Percentiles rank a stretch among this genome's conserved stretches.
Conservation (phyloP, 2,329 filamentous ascomycete genomes). For the Teratosphaeriaceae sp. region DNA sequence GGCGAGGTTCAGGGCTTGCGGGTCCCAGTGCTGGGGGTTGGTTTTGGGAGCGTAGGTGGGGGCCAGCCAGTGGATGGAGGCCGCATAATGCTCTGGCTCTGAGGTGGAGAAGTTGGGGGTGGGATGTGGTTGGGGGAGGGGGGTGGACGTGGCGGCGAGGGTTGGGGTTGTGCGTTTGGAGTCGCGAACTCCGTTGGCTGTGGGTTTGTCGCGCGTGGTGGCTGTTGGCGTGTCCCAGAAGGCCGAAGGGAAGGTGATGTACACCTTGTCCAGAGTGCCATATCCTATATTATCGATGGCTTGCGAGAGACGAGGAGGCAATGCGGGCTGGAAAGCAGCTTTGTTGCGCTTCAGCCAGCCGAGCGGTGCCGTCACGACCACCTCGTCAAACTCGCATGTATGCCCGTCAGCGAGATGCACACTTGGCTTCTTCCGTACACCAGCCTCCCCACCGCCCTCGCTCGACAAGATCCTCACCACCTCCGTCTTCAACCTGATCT, state of each 20-base stretch:
- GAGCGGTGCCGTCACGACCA: slow-evolving; percentile 61
- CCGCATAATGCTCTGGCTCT: slow-evolving; percentile 37
- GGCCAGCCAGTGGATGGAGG: slow-evolving; percentile 70
- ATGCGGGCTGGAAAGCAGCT: slow-evolving; percentile 51
- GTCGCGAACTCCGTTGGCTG: too few species aligned
- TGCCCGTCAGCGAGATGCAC: slow-evolving; percentile 30
- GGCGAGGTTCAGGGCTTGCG: slow-evolving; percentile 65
- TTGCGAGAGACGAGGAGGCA: slow-evolving; percentile 51
- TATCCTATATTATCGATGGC: slow-evolving; percentile 62
- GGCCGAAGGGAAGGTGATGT: slow-evolving; percentile 58
- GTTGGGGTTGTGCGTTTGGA: slow-evolving; percentile 29
- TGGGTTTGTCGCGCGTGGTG: too few species aligned
- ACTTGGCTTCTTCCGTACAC: slow-evolving; percentile 3
- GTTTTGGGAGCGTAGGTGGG: slow-evolving; percentile 59
- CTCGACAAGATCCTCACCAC: slow-evolving; percentile 38
- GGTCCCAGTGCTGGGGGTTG: slow-evolving; percentile 56
- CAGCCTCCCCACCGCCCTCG: not conserved
- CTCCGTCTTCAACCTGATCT: slow-evolving; percentile 45
- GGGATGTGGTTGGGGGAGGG: slow-evolving; percentile 29
- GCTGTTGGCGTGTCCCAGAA: slow-evolving; percentile 58
- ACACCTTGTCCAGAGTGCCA: slow-evolving; percentile 65
- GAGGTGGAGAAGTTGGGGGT: too few species aligned
- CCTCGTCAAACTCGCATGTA: slow-evolving; percentile 54
- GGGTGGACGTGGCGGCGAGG: slow-evolving; percentile 31
- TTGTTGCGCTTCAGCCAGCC: slow-evolving; percentile 61